These are phyloP conservation scores for Globisporangium echinulatum DNA, from an alignment of 352 stramenopile species.

Conservation along the genomic window DNA sequence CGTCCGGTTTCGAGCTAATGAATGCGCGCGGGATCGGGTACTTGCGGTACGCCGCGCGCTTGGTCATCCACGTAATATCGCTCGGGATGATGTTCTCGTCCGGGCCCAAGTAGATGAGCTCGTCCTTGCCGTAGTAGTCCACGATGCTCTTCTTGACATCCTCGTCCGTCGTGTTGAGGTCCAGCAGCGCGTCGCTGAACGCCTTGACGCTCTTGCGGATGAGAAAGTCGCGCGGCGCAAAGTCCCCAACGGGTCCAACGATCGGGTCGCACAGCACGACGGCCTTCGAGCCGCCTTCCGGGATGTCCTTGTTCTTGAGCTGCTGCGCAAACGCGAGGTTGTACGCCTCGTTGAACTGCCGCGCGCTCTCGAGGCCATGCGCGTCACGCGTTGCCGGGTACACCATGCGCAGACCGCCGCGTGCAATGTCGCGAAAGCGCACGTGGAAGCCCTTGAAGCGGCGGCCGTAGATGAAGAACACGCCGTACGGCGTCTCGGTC, in stretches of 20 bases:
- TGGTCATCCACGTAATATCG: slow-evolving; percentile 82
- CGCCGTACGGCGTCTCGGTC: slow-evolving; percentile 91
- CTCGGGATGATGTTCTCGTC: slow-evolving; percentile 81
- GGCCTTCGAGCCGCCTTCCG: slow-evolving; percentile 78
- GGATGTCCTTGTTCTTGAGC: slow-evolving; percentile 88
- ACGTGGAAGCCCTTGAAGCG: slow-evolving; percentile 92
- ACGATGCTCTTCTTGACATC: slow-evolving; percentile 66
- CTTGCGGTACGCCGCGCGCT: slow-evolving; percentile 66
- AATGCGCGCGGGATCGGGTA: slow-evolving; percentile 80
- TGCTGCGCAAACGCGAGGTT: slow-evolving; percentile 83
- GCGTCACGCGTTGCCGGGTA: slow-evolving; percentile 61
- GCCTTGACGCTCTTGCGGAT: slow-evolving; percentile 97
- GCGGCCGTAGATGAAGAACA: slow-evolving; percentile 96
- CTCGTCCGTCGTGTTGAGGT: slow-evolving; percentile 72
- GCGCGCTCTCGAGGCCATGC: slow-evolving; percentile 56
- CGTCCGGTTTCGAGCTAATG: slow-evolving; percentile 81
- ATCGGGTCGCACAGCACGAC: slow-evolving; percentile 77
- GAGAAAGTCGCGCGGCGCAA: slow-evolving; percentile 80
- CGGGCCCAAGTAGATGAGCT: slow-evolving; percentile 78
- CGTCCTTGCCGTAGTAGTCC: slow-evolving; percentile 78
- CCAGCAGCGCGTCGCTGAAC: slow-evolving; percentile 87
- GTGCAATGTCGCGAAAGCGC: slow-evolving; percentile 78
- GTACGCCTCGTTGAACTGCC: slow-evolving; percentile 82
- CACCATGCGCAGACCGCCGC: slow-evolving; percentile 70
- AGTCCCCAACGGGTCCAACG: slow-evolving; percentile 59